Evolutionary conservation across 768 basidiomycete genomes (phyloP).

Genomic region (Termitomyces sp.): DNA sequence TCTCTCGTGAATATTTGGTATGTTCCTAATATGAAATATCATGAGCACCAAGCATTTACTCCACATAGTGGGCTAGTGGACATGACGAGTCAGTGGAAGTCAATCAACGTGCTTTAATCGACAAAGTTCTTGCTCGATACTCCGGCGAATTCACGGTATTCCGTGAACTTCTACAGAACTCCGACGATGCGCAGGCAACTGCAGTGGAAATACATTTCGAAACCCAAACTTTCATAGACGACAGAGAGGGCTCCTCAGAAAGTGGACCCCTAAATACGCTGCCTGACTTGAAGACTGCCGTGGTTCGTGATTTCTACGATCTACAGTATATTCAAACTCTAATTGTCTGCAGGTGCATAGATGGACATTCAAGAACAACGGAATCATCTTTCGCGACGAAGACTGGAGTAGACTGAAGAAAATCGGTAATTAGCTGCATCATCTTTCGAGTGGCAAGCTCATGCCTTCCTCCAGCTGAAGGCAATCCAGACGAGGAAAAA

Average conservation of each 20-base stretch:
- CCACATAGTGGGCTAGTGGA: slow-evolving; percentile 49
- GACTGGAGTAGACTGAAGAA: slow-evolving; percentile 91
- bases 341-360: slow-evolving; percentile 52
- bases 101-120: slow-evolving; percentile 94
- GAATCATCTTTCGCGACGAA: slow-evolving; percentile 74
- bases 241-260: slow-evolving; percentile 16
- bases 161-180: slow-evolving; percentile 92
- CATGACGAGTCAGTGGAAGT: slow-evolving; percentile 85
- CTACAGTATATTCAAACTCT: background rate
- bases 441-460: background rate
- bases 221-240: slow-evolving; percentile 47
- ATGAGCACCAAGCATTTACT: background rate
- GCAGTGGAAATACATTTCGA: slow-evolving; percentile 79
- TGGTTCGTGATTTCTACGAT: slow-evolving; percentile 34
- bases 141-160: slow-evolving; percentile 87
- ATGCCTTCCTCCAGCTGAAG: slow-evolving; percentile 55
- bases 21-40: background rate
- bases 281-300: slow-evolving; percentile 63
- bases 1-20: slow-evolving; percentile 25
- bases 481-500: slow-evolving; percentile 92
- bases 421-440: slow-evolving; percentile 52
- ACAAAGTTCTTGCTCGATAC: slow-evolving; percentile 95
- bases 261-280: slow-evolving; percentile 22
- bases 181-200: slow-evolving; percentile 83
- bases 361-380: slow-evolving; percentile 90